Evolutionary conservation across 768 basidiomycete genomes (phyloP).

Genomic region (Leccinum barrowsii): DNA sequence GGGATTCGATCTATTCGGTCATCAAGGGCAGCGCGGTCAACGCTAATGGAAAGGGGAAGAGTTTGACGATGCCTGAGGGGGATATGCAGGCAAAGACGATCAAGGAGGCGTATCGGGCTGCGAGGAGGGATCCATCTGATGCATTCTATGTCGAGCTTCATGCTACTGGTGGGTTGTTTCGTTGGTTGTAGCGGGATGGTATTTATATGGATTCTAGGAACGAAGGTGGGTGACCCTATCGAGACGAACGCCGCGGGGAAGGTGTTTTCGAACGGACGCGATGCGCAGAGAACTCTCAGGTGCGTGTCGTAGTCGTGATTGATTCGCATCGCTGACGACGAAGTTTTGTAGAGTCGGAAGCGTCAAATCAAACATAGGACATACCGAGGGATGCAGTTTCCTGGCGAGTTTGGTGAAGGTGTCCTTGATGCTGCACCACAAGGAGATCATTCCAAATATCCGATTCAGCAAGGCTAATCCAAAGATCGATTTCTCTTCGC

Average conservation of each 20-base stretch:
- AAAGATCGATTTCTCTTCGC: constrained; percentile 22
- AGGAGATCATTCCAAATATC: constrained; percentile 28
- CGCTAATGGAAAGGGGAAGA: constrained; percentile 32
- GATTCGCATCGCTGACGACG: background rate
- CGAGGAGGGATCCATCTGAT: constrained; percentile 32
- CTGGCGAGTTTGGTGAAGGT: constrained; percentile 34
- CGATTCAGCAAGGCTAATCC: constrained; percentile 27
- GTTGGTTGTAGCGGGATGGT: background rate
- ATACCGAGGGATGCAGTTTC: constrained; percentile 31
- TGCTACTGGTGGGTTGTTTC: constrained; percentile 37
- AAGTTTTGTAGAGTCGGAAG: constrained; percentile 20
- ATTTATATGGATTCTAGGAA: constrained; percentile 17
- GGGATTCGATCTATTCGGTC: constrained; percentile 30
- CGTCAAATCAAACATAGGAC: constrained; percentile 26
- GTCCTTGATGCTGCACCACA: constrained; percentile 30
- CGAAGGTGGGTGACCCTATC: constrained; percentile 46
- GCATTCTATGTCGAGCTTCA: constrained; percentile 50
- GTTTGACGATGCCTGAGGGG: constrained; percentile 34
- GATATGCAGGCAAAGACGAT: constrained; percentile 34
- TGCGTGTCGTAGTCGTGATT: background rate
- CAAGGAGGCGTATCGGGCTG: constrained; percentile 29
- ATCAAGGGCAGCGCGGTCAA: constrained; percentile 34
- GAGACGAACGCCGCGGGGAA: constrained; percentile 49
- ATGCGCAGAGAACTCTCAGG: constrained; percentile 18
- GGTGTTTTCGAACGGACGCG: constrained; percentile 26